Evolutionary conservation across 1,284 basidiomycete genomes (phyloP), one percentile per base, ranked within the genome.

Genomic region (Trichosporon sp.): DNA sequence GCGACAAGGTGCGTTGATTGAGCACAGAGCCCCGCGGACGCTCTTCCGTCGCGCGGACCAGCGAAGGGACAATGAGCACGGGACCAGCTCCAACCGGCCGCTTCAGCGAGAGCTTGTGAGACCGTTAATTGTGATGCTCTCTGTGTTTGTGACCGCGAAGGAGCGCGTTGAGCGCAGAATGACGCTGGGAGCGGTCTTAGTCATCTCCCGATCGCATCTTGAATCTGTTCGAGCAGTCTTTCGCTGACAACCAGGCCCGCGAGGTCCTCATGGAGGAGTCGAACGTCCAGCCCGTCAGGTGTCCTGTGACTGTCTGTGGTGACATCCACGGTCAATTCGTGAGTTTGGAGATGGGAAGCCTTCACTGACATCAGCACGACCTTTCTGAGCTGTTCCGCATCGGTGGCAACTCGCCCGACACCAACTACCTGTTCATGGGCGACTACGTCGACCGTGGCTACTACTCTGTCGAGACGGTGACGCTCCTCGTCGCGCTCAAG

Each of bases 401-500:
- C 83, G 96, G 97, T 68, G 97, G 96, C 73, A 98, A 98, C 87
- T 98, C 96, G 59, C 97, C 96, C 71, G 97, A 99, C 86, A 98
- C 97, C 75, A 99, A 99, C 86, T 99, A 99, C 85, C 92, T 99
- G 78, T 99, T 99, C 88, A 99, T 99, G 97, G 97, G 97, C 63
- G 96, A 99, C 87, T 99, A 98, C 81, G 97, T 99, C 78, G 97
- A 99, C 87, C 91, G 97, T 81, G 96, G 96, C 35, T 99, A 98
- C 88, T 99, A 99, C 87, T 98, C 94, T 16, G 97, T 99, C 68
- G 96, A 99, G 86, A 99, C 96, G 0, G 96, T 99, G 77, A 98
- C 96, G 19, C 88, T 99, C n/a, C 91, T 99, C 69, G 95, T 99
- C 68, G 94, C 96, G 16, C 89, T 98, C 84, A 99, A 99, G 87